Base-by-base conservation (phyloP, 257 asterid species). In the Ballota nigra region DNA sequence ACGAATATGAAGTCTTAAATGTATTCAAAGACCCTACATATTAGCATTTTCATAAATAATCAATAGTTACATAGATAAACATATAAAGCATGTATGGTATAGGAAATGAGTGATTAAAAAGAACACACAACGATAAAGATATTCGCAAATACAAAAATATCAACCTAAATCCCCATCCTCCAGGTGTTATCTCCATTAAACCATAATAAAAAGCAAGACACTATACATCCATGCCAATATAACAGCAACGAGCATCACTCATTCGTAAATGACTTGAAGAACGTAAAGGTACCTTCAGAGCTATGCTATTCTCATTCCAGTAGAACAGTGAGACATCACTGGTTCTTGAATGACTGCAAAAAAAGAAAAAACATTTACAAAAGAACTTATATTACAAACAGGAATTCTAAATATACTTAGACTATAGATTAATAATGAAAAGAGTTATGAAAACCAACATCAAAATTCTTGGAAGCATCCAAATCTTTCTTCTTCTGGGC, bases 301-400 rank as follows among this genome's bases (percentile, higher is more conserved):
- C 67, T 19, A 68, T 19, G 58, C 58, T 52, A 52, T 52, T 57
- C 71, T 20, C 68, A 15, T 15, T 38, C 69, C 66, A 3, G 20
- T 63, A 36, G 8, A 31, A 2, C 62, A 56, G 68, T 59, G 36
- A 8, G 23, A 53, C 71, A 72, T 81, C 77, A 73, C 80, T 77
- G 76, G 70, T 83, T 77, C 88, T 84, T 88, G 79, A 80, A 85
- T 24, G 91, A 70, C 95, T 85, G 89, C 85, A 81, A 58, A 56
- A 47, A 75, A 5, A 71, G 1, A 22, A 49, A 34, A n/a, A 26
- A 26, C 1, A n/a, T n/a, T n/a, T n/a, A n/a, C n/a, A n/a, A 26
- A 26, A 26, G 29, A 26, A 26, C 18, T 58, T 28, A 23, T 38
- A 66, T 10, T 16, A 57, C 1, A n/a, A 15, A 28, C 15, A 53